These are phyloP conservation scores for Aspergillus pseudoviridinutans DNA, from an alignment of 2,329 filamentous ascomycete genomes.

Conservation along the genomic window DNA sequence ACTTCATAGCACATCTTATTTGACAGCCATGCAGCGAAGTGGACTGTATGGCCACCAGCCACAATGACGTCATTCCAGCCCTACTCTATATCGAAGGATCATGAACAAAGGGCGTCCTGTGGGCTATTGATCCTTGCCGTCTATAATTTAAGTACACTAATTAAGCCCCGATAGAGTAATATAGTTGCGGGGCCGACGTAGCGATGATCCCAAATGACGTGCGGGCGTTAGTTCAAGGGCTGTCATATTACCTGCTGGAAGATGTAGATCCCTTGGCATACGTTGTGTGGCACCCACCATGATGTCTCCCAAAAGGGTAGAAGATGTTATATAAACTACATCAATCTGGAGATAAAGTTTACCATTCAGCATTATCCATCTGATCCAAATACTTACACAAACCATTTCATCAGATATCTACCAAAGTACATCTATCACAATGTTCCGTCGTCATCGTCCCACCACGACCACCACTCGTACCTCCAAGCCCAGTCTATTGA, in stretches of 20 bases:
- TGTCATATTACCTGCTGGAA: not conserved
- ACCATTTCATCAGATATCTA: not conserved
- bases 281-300: not conserved
- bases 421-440: not conserved
- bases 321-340: not conserved
- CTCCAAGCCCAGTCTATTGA: constrained; percentile 51
- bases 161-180: not conserved
- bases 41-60: not conserved
- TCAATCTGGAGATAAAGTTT: not conserved
- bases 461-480: constrained; percentile 37
- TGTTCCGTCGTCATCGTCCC: constrained; percentile 14
- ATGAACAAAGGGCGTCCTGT: not conserved
- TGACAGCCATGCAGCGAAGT: not conserved
- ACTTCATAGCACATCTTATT: not conserved
- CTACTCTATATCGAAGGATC: not conserved
- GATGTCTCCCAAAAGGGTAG: not conserved
- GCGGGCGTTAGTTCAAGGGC: no score
- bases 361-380: not conserved
- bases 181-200: not conserved
- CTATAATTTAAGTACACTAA: not conserved
- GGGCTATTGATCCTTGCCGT: not conserved
- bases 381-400: not conserved
- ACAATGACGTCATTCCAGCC: not conserved
- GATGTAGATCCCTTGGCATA: constrained; percentile 1
- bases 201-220: not conserved